Conservation (phyloP, 2,329 filamentous ascomycete genomes). For the Sclerotinia sclerotiorum region DNA sequence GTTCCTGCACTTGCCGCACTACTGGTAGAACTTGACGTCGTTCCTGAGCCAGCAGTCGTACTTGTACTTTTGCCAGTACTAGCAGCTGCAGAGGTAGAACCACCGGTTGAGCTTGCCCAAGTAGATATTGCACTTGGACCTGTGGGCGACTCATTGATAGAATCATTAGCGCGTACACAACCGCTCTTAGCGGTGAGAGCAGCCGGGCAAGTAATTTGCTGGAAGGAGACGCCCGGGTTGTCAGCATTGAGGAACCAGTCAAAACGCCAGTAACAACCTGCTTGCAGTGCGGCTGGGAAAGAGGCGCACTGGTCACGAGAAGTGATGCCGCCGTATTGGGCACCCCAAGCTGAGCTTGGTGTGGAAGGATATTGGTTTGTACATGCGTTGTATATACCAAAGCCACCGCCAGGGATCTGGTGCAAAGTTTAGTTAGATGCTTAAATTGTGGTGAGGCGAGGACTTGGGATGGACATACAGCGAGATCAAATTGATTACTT, state of each 20-base stretch:
- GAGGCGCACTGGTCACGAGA: constrained; percentile 45
- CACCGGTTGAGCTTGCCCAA: constrained; percentile 4
- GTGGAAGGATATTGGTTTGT: constrained; percentile 47
- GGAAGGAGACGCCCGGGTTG: constrained; percentile 48
- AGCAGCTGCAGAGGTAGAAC: background rate
- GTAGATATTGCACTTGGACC: constrained; percentile 15
- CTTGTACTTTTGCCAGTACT: constrained; percentile 2
- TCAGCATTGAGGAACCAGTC: constrained; percentile 52
- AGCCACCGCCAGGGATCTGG: constrained; percentile 55
- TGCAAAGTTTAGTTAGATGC: background rate
- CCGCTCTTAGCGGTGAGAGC: constrained; percentile 46
- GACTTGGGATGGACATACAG: constrained; percentile 27
- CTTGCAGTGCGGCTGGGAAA: constrained; percentile 46
- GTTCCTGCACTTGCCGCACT: background rate
- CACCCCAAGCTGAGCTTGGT: constrained; percentile 46
- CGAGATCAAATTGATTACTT: constrained; percentile 59
- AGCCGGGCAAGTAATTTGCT: constrained; percentile 49
- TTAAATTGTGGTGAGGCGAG: background rate
- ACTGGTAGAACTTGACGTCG: background rate
- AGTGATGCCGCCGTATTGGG: constrained; percentile 50
- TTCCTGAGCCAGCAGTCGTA: background rate
- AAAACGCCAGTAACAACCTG: constrained; percentile 53
- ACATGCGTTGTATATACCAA: constrained; percentile 56
- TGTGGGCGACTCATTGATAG: constrained; percentile 18
- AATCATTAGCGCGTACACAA: constrained; percentile 37